Conservation (phyloP, 441 rosid genomes). For the Brassica balearica region DNA sequence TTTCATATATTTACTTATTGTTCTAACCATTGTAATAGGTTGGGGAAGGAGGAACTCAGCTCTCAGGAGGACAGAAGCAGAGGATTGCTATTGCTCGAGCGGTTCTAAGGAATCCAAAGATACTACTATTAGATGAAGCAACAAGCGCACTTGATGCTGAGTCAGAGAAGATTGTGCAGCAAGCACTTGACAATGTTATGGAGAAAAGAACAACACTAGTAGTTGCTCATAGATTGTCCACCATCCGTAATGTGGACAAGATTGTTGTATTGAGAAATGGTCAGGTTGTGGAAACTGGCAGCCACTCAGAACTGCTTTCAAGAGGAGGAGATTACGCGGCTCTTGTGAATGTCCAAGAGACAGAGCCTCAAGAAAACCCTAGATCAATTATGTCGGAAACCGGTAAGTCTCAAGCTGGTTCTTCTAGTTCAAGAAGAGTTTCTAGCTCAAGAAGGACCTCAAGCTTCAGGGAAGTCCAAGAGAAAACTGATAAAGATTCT, state of each 20-base stretch:
- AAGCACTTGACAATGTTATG: slow-evolving; percentile 72
- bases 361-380: slow-evolving; percentile 47
- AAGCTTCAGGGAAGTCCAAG: slow-evolving; percentile 43
- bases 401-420: slow-evolving; percentile 30
- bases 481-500: slow-evolving; percentile 40
- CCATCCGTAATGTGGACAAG: slow-evolving; percentile 68
- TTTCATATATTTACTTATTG: neutral
- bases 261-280: slow-evolving; percentile 76
- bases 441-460: slow-evolving; percentile 39
- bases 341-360: slow-evolving; percentile 61
- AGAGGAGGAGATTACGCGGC: slow-evolving; percentile 69
- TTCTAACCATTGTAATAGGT: slow-evolving; percentile 48
- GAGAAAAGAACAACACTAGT: slow-evolving; percentile 68
- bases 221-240: slow-evolving; percentile 77
- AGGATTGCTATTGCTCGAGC: slow-evolving; percentile 90
- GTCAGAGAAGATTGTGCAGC: slow-evolving; percentile 77
- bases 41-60: slow-evolving; percentile 93
- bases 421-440: slow-evolving; percentile 34
- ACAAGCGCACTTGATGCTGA: slow-evolving; percentile 90
- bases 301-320: slow-evolving; percentile 64
- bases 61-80: slow-evolving; percentile 91
- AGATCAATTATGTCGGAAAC: slow-evolving; percentile 51
- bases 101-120: slow-evolving; percentile 72
- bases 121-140: slow-evolving; percentile 84
- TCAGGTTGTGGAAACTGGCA: slow-evolving; percentile 71